phyloP scores from a whole-genome alignment of 2,329 filamentous ascomycete genomes.

The Cytospora schulzeri region DNA sequence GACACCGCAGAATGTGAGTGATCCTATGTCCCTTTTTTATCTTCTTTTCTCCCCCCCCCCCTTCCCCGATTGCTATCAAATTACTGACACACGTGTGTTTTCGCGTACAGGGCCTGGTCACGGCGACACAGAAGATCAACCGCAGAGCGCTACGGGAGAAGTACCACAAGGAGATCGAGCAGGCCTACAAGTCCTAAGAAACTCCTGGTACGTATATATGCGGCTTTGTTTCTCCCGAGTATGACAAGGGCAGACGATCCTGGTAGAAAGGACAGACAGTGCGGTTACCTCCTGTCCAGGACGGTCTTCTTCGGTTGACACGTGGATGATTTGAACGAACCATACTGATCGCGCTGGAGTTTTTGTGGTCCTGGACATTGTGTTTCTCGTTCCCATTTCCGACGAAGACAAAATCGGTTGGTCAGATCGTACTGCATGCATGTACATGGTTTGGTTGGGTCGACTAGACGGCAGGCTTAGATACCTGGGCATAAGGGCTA shows the following conservation, averaged over 20 bases:
- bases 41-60: too few species aligned
- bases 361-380: neutral
- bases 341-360: neutral
- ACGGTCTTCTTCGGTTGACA: neutral
- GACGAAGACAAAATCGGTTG: neutral
- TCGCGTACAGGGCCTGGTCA: conserved; percentile 56
- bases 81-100: neutral
- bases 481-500: neutral
- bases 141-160: conserved; percentile 52
- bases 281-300: neutral
- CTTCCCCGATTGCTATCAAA: too few species aligned
- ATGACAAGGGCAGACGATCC: neutral
- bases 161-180: conserved; percentile 55
- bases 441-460: neutral
- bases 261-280: neutral
- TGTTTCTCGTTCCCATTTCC: neutral
- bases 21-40: neutral
- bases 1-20: conserved; percentile 80
- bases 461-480: neutral
- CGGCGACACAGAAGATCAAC: conserved; percentile 65
- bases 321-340: neutral
- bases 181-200: conserved; percentile 38
- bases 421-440: too few species aligned
- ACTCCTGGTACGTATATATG: neutral
- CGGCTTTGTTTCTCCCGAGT: neutral